A percentile compares a stretch with the other conserved stretches of the same genome.
Evolutionary conservation across 2,329 filamentous ascomycete genomes (phyloP).

Genomic region (Aspergillus fischeri): DNA sequence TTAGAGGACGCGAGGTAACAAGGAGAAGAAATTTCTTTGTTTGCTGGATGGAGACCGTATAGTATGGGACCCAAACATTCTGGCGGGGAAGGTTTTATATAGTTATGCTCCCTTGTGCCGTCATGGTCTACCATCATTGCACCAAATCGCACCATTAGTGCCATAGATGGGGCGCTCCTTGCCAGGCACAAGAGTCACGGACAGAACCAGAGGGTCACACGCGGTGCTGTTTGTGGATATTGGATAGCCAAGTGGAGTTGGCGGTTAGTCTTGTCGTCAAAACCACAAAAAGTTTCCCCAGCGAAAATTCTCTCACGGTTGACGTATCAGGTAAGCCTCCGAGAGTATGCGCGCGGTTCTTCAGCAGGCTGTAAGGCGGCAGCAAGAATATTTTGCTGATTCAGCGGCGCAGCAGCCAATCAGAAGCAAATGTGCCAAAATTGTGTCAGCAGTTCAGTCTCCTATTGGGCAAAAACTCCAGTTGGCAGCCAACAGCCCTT

Average conservation of each 20-base stretch:
- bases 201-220: constrained; percentile 12
- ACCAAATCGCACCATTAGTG: constrained; percentile 4
- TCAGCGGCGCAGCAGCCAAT: neutral
- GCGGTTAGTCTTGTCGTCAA: neutral
- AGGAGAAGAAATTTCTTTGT: neutral
- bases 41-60: constrained; percentile 2
- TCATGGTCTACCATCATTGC: constrained; percentile 13
- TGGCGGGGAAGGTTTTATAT: constrained; percentile 20
- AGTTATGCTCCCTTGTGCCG: constrained; percentile 7
- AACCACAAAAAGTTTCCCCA: neutral
- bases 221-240: constrained; percentile 1
- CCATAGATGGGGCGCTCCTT: neutral
- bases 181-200: constrained; percentile 10
- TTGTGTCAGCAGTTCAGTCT: neutral
- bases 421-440: accelerated
- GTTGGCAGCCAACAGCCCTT: neutral
- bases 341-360: neutral
- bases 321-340: neutral
- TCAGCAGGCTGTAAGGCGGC: neutral
- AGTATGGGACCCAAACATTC: constrained; percentile 11
- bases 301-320: neutral
- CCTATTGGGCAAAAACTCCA: constrained; percentile 4
- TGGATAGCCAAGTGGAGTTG: neutral
- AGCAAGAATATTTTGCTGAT: neutral
- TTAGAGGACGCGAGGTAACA: neutral